These are phyloP conservation scores for Mallotus japonicus DNA, from an alignment of 441 rosid genomes.

Conservation along the genomic window DNA sequence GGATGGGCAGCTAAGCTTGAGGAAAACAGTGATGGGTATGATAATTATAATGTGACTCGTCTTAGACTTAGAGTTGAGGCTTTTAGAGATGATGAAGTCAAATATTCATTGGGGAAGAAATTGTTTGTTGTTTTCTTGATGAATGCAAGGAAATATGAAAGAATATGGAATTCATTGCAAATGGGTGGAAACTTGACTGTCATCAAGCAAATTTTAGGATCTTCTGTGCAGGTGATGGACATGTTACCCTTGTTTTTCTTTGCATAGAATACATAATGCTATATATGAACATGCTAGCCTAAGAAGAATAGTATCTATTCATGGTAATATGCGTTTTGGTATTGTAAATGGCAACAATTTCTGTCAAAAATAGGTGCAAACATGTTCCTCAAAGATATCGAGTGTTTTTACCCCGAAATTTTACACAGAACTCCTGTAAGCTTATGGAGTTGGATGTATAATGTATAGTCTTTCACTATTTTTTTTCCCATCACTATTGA, in stretches of 20 bases:
- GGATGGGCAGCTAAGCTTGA: constrained; percentile 31
- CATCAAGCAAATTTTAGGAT: constrained; percentile 37
- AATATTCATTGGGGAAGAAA: constrained; percentile 12
- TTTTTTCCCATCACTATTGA: too few species aligned
- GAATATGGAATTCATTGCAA: constrained; percentile 57
- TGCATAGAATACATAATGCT: not conserved
- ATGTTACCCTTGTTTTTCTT: not conserved
- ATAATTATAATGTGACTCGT: constrained; percentile 1
- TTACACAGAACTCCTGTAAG: too few species aligned
- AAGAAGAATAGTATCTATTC: not conserved
- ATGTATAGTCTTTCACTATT: too few species aligned
- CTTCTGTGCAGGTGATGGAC: constrained; percentile 31
- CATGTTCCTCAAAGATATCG: too few species aligned
- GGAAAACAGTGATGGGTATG: constrained; percentile 22
- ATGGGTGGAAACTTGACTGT: constrained; percentile 24
- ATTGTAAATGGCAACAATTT: too few species aligned
- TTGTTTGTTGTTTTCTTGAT: constrained; percentile 38
- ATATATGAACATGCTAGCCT: not conserved
- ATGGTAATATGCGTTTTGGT: too few species aligned
- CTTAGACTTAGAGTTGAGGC: constrained; percentile 34
- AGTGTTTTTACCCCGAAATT: too few species aligned
- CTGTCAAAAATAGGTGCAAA: too few species aligned
- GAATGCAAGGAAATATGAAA: constrained; percentile 37
- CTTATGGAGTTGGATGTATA: too few species aligned
- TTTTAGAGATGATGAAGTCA: constrained; percentile 13